phyloP scores from a whole-genome alignment of 768 basidiomycete genomes.

The Panus rudis region DNA sequence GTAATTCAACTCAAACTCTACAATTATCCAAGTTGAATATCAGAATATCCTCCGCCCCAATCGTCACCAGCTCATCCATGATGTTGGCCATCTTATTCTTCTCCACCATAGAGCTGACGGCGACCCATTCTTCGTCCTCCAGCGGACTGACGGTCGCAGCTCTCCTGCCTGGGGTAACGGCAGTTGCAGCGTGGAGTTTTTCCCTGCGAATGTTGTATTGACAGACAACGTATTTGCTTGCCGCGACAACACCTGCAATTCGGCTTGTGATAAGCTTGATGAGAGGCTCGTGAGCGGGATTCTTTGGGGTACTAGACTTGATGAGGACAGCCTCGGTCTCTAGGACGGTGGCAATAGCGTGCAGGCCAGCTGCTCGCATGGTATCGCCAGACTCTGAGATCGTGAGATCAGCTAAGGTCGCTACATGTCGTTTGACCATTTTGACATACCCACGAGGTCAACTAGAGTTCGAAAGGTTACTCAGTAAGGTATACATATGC shows the following conservation, averaged over 20 bases:
- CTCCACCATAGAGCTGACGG: slow-evolving; percentile 88
- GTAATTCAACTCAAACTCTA: too few species aligned
- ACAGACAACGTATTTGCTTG: slow-evolving; percentile 79
- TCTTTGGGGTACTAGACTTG: slow-evolving; percentile 61
- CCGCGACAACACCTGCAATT: slow-evolving; percentile 88
- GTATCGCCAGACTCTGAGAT: slow-evolving; percentile 92
- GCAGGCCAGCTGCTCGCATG: slow-evolving; percentile 96
- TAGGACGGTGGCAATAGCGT: slow-evolving; percentile 86
- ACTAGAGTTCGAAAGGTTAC: slow-evolving; percentile 43
- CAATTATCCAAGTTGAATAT: slow-evolving; percentile 91
- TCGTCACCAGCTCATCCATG: slow-evolving; percentile 81
- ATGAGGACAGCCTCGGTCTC: slow-evolving; percentile 90
- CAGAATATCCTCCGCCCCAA: slow-evolving; percentile 88
- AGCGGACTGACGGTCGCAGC: slow-evolving; percentile 85
- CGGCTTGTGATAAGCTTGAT: slow-evolving; percentile 79
- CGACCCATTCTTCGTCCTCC: slow-evolving; percentile 84
- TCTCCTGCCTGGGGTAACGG: slow-evolving; percentile 80
- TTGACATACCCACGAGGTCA: slow-evolving; percentile 80
- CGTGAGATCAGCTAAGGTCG: background rate
- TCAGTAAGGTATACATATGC: background rate
- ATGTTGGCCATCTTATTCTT: slow-evolving; percentile 70
- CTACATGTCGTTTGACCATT: background rate
- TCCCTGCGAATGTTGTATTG: slow-evolving; percentile 85
- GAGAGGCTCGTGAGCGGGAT: slow-evolving; percentile 54
- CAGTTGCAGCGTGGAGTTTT: slow-evolving; percentile 51